Evolutionary conservation across 2,329 filamentous ascomycete genomes (phyloP).

Genomic region (Epichloe typhina): DNA sequence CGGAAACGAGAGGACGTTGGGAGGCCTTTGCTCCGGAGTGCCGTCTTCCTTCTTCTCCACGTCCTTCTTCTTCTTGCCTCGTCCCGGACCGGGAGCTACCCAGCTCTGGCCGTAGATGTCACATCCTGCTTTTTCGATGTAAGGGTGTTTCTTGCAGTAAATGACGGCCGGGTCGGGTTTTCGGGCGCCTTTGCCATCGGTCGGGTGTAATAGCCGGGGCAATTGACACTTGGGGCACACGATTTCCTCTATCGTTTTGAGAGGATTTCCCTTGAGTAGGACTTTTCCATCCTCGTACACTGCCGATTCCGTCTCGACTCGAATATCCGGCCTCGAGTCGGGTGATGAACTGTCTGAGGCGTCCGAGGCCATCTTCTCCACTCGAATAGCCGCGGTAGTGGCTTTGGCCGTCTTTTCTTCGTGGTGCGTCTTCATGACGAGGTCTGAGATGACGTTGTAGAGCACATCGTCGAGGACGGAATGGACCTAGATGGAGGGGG

Average conservation of each 20-base stretch:
- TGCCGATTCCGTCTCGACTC: conserved; percentile 53
- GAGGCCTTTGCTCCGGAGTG: conserved; percentile 40
- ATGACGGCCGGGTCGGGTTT: conserved; percentile 54
- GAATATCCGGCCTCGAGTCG: conserved; percentile 42
- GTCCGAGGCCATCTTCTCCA: conserved; percentile 48
- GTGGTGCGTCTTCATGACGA: conserved; percentile 61
- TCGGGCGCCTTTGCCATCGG: conserved; percentile 52
- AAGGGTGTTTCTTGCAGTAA: conserved; percentile 70
- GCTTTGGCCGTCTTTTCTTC: conserved; percentile 66
- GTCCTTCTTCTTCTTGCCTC: conserved; percentile 71
- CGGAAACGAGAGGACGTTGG: conserved; percentile 50
- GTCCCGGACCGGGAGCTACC: conserved; percentile 55
- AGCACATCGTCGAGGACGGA: conserved; percentile 61
- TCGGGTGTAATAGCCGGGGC: conserved; percentile 59
- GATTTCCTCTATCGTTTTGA: conserved; percentile 58
- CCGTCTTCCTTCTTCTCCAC: conserved; percentile 47
- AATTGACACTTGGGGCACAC: conserved; percentile 63
- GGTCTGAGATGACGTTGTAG: conserved; percentile 64
- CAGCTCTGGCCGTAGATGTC: conserved; percentile 78
- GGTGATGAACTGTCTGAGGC: conserved; percentile 38
- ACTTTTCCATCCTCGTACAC: conserved; percentile 58
- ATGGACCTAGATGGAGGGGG: conserved; percentile 35
- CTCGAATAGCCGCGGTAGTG: conserved; percentile 47
- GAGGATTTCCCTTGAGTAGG: conserved; percentile 56
- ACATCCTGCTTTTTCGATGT: conserved; percentile 61